Percentiles rank a stretch among this genome's conserved stretches.
Evolutionary conservation across 345 rosid species (phyloP).

Genomic region (Eucalyptus microcorys): DNA sequence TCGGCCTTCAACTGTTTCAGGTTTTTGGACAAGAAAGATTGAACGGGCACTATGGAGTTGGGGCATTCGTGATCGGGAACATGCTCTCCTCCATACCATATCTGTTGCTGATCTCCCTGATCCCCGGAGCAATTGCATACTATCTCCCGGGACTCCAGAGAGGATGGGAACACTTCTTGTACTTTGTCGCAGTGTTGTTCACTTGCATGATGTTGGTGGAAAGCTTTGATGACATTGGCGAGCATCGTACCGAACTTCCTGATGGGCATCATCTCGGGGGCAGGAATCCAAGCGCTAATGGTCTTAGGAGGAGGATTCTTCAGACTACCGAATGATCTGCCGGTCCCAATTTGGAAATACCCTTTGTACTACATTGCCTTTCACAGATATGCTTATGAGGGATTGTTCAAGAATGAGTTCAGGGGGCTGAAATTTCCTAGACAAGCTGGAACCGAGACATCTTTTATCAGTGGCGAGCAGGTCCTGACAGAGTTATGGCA

Average conservation of each 20-base stretch:
- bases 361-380: neutral
- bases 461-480: slow-evolving; percentile 11
- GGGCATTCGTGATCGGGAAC: neutral
- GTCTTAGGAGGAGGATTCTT: neutral
- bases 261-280: neutral
- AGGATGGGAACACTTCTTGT: neutral
- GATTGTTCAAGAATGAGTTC: slow-evolving; percentile 2
- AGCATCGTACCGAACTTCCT: neutral
- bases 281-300: neutral
- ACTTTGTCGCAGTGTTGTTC: neutral
- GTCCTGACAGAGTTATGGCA: slow-evolving; percentile 1
- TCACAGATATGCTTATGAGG: neutral
- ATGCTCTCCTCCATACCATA: neutral
- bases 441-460: neutral
- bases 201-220: neutral
- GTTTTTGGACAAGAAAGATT: slow-evolving; percentile 1
- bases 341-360: neutral
- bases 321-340: neutral
- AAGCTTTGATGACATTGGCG: neutral
- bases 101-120: neutral
- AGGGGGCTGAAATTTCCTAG: slow-evolving; percentile 3
- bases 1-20: neutral
- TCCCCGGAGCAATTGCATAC: neutral
- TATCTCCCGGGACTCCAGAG: neutral
- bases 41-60: neutral